Percentiles rank a stretch among this genome's conserved stretches.
Conservation (phyloP, 371 early-diverging fungal genomes). For the Mortierella sp. region DNA sequence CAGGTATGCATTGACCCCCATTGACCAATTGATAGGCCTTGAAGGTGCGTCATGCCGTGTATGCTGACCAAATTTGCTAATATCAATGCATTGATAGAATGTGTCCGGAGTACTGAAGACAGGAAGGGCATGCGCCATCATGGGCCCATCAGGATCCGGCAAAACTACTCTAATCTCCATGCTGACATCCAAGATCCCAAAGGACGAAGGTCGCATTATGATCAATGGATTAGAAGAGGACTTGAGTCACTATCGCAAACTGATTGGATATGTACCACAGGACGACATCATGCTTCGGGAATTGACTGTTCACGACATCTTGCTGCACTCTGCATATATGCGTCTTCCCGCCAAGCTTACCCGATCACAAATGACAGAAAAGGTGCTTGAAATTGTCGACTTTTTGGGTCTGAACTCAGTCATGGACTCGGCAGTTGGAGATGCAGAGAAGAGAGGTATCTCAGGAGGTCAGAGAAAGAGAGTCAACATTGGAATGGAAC, state of each 20-base stretch:
- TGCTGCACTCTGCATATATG: conserved; percentile 75
- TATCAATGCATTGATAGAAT: conserved; percentile 38
- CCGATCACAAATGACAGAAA: conserved; percentile 58
- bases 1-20: conserved; percentile 21
- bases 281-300: conserved; percentile 76
- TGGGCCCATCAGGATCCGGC: conserved; percentile 84
- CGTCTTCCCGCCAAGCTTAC: conserved; percentile 67
- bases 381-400: conserved; percentile 68
- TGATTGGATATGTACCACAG: conserved; percentile 75
- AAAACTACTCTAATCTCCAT: conserved; percentile 67
- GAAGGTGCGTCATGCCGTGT: too few species aligned
- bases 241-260: conserved; percentile 69
- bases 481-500: conserved; percentile 88
- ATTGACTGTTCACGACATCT: conserved; percentile 67
- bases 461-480: conserved; percentile 91
- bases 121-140: conserved; percentile 72
- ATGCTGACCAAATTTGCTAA: too few species aligned
- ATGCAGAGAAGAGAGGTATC: conserved; percentile 77
- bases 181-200: conserved; percentile 66
- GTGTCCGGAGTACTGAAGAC: conserved; percentile 62
- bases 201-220: conserved; percentile 66
- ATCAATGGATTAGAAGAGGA: conserved; percentile 73
- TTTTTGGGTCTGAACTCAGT: conserved; percentile 73
- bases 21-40: background rate
- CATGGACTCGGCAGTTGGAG: conserved; percentile 79